Percentiles rank a stretch among this genome's conserved stretches.
phyloP scores from a whole-genome alignment of 2,329 filamentous ascomycete species.

The Diaporthe citri region DNA sequence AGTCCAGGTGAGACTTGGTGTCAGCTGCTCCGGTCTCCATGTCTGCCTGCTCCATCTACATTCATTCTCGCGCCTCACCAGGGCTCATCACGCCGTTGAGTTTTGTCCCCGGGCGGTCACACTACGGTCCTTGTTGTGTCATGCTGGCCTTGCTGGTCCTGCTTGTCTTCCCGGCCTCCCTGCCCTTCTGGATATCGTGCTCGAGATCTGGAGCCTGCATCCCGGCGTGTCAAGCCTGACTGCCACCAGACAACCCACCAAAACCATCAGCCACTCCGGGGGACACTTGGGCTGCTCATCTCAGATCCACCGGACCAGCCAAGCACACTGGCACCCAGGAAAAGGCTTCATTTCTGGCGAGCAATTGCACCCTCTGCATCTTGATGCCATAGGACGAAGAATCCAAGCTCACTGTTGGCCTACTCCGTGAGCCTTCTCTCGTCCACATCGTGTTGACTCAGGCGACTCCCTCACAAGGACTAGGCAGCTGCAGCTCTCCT shows the following conservation, averaged over 20 bases:
- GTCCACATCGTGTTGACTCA: conserved; percentile 8
- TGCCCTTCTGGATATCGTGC: conserved; percentile 24
- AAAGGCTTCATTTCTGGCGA: neutral
- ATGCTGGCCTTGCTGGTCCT: conserved; percentile 10
- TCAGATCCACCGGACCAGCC: conserved; percentile 14
- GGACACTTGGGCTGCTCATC: neutral
- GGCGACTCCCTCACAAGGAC: conserved; percentile 23
- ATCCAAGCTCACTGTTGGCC: neutral
- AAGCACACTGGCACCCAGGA: neutral
- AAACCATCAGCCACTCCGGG: neutral
- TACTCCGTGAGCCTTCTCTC: neutral
- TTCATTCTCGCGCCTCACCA: conserved; percentile 27
- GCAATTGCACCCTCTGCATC: neutral
- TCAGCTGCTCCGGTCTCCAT: conserved; percentile 32
- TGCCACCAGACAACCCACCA: neutral
- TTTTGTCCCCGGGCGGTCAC: conserved; percentile 26
- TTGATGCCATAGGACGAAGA: neutral
- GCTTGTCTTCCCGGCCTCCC: neutral
- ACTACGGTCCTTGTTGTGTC: neutral
- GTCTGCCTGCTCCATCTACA: conserved; percentile 37
- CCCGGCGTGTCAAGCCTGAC: neutral
- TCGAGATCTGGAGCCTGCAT: neutral
- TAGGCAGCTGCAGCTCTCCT: conserved; percentile 17
- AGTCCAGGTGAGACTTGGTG: neutral
- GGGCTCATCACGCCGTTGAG: conserved; percentile 32